A percentile compares a stretch with the other conserved stretches of the same genome.
Evolutionary conservation across 2,329 filamentous ascomycete genomes (phyloP).

Genomic region (Trichoderma brevicompactum): DNA sequence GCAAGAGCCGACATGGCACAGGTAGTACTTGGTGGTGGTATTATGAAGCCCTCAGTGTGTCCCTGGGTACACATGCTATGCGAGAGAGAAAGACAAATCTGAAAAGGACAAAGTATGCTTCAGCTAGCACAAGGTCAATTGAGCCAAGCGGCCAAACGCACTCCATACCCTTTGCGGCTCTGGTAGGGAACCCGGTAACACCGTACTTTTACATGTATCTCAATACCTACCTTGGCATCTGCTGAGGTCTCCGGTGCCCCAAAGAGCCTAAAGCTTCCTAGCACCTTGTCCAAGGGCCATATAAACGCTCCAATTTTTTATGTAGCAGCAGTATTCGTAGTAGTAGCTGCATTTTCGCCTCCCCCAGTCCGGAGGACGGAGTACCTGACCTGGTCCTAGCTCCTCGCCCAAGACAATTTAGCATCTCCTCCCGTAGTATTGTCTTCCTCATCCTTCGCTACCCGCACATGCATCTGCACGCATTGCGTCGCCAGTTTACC

Average conservation of each 20-base stretch:
- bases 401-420: neutral
- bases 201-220: too few relatives aligned
- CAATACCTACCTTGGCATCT: neutral
- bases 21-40: too few relatives aligned
- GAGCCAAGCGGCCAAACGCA: conserved; percentile 2
- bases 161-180: conserved; percentile 14
- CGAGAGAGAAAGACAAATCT: conserved; percentile 13
- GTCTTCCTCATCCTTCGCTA: conserved; percentile 6
- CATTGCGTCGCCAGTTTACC: conserved; percentile 12
- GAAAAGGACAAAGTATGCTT: conserved; percentile 23
- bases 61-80: neutral
- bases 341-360: conserved; percentile 5
- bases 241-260: neutral
- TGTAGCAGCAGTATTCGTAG: neutral
- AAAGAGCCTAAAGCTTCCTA: conserved; percentile 7
- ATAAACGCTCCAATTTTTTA: conserved; percentile 1
- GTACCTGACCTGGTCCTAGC: conserved; percentile 15
- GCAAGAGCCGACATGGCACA: conserved; percentile 10
- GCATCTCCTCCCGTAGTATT: conserved; percentile 11
- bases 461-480: conserved; percentile 14
- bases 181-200: neutral
- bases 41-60: neutral
- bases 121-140: conserved; percentile 12
- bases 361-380: neutral
- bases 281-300: neutral